A percentile compares a stretch with the other conserved stretches of the same genome.
Conservation (phyloP, 768 basidiomycete species). For the Boletus vermiculosoides region DNA sequence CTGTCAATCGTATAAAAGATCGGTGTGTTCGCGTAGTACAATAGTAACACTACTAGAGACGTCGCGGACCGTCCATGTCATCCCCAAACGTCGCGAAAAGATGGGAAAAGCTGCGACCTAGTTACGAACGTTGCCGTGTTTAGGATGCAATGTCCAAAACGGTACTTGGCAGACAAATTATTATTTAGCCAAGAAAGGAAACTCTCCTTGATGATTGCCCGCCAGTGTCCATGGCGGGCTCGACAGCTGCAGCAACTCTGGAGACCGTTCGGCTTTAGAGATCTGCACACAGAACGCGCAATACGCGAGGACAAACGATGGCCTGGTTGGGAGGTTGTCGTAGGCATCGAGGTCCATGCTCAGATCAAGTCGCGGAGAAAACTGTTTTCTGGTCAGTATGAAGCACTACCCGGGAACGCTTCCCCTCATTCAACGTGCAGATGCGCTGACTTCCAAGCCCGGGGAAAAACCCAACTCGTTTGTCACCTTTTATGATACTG, state of each 20-base stretch:
- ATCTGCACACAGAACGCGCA: conserved; percentile 6
- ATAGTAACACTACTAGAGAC: too few relatives aligned
- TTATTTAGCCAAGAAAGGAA: conserved; percentile 12
- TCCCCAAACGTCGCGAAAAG: too few relatives aligned
- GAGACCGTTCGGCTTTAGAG: not conserved
- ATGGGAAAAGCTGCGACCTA: too few relatives aligned
- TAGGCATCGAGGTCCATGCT: conserved; percentile 95
- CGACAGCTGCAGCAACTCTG: conserved; percentile 17
- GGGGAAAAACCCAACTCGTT: conserved; percentile 66
- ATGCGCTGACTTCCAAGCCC: conserved; percentile 40
- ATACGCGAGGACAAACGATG: conserved; percentile 42
- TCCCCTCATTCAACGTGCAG: conserved; percentile 26
- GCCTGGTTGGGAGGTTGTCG: conserved; percentile 87
- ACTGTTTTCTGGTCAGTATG: conserved; percentile 72
- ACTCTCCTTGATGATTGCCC: conserved; percentile 21
- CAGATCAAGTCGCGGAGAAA: conserved; percentile 88
- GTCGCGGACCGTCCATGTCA: too few relatives aligned
- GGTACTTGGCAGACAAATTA: not conserved
- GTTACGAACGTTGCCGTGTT: too few relatives aligned
- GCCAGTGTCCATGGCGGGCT: conserved; percentile 15
- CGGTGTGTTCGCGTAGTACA: not conserved
- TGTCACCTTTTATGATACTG: conserved; percentile 80
- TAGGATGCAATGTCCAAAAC: not conserved
- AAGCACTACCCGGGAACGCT: not conserved
- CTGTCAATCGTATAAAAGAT: not conserved